A percentile compares a stretch with the other conserved stretches of the same genome.
Evolutionary conservation across 345 rosid species (phyloP).

Genomic region (Odontarrhena argentea): DNA sequence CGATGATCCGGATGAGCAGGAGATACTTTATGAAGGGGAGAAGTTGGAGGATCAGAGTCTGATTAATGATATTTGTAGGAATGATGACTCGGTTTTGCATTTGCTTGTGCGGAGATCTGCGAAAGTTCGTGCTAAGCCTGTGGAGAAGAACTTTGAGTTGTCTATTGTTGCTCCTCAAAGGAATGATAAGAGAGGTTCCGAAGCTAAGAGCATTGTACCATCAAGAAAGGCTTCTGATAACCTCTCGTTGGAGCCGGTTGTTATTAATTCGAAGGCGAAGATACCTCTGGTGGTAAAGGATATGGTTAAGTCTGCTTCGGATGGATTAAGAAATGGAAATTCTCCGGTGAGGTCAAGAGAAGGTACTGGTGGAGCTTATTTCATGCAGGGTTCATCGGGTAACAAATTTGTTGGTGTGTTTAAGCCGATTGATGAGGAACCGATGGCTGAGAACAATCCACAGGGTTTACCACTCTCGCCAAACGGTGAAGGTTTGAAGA

Average conservation of each 20-base stretch:
- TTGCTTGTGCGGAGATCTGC: slow-evolving; percentile 63
- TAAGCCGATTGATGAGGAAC: slow-evolving; percentile 90
- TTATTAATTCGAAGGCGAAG: slow-evolving; percentile 44
- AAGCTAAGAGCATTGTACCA: slow-evolving; percentile 25
- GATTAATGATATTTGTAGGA: slow-evolving; percentile 56
- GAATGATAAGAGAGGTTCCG: slow-evolving; percentile 33
- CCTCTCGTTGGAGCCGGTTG: slow-evolving; percentile 59
- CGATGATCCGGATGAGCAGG: slow-evolving; percentile 61
- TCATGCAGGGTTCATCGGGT: slow-evolving; percentile 72
- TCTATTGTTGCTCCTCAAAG: slow-evolving; percentile 54
- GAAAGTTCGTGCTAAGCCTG: slow-evolving; percentile 62
- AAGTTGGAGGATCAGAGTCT: slow-evolving; percentile 64
- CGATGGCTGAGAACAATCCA: slow-evolving; percentile 82
- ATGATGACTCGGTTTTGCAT: slow-evolving; percentile 59
- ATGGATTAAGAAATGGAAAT: slow-evolving; percentile 63
- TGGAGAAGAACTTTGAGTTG: slow-evolving; percentile 65
- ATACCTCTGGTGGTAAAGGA: slow-evolving; percentile 50
- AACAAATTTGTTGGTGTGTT: slow-evolving; percentile 68
- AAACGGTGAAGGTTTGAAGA: slow-evolving; percentile 82
- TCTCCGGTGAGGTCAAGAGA: slow-evolving; percentile 65
- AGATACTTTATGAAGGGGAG: slow-evolving; percentile 68
- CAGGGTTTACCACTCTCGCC: slow-evolving; percentile 65
- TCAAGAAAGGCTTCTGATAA: slow-evolving; percentile 36
- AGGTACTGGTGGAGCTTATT: slow-evolving; percentile 90
- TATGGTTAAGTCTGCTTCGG: slow-evolving; percentile 55